Conservation (phyloP, 192 early-diverging fungal genomes). For the Tieghemiomyces parasiticus region DNA sequence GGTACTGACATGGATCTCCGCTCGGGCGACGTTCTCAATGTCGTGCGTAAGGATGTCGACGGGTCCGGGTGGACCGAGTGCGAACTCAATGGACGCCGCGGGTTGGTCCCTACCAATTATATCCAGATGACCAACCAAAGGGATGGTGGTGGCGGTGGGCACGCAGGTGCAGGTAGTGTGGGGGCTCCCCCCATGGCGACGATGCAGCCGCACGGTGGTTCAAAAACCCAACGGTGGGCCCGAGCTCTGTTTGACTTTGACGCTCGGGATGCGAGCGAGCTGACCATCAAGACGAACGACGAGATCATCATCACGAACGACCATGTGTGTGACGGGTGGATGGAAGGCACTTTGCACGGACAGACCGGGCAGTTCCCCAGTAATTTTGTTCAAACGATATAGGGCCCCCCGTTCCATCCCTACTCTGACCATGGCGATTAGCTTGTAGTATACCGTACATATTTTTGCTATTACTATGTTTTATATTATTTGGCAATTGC, state of each 20-base stretch:
- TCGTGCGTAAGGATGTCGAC: slow-evolving; percentile 17
- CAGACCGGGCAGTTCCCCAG: slow-evolving; percentile 17
- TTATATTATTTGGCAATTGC: too few relatives aligned
- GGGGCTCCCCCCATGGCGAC: background rate
- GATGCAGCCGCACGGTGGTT: background rate
- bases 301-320: slow-evolving; percentile 18
- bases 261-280: slow-evolving; percentile 16
- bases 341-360: slow-evolving; percentile 14
- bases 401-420: too few relatives aligned
- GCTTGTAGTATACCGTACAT: too few relatives aligned
- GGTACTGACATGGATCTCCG: slow-evolving; percentile 11
- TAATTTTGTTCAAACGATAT: slow-evolving; percentile 14
- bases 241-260: slow-evolving; percentile 23
- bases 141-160: background rate
- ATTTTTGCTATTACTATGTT: too few relatives aligned
- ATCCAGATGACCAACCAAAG: slow-evolving; percentile 15
- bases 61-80: slow-evolving; percentile 21
- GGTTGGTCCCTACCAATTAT: slow-evolving; percentile 23
- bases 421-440: too few relatives aligned
- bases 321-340: slow-evolving; percentile 20
- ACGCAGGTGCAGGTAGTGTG: too few relatives aligned
- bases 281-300: slow-evolving; percentile 18
- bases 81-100: slow-evolving; percentile 15
- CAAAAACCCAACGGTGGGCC: slow-evolving; percentile 2
- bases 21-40: slow-evolving; percentile 17